phyloP scores from a whole-genome alignment of 208 protist genomes.

The Acanthamoeba sp. region DNA sequence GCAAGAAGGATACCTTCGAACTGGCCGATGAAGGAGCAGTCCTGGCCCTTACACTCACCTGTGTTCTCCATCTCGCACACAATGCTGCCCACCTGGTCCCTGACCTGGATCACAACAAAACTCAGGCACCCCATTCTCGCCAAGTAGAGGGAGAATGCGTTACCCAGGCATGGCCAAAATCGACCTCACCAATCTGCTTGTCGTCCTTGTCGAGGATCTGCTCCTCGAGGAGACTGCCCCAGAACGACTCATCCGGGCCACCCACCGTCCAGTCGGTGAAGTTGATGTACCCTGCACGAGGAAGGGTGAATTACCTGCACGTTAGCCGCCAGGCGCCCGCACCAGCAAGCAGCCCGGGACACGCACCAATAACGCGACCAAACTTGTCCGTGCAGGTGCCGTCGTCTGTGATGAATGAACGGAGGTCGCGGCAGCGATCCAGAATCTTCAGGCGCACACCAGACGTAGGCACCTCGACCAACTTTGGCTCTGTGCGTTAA shows the following conservation, averaged over 20 bases:
- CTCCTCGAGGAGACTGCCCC: conserved; percentile 65
- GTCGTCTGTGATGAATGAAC: conserved; percentile 62
- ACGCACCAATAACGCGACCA: conserved; percentile 53
- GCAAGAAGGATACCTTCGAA: conserved; percentile 34
- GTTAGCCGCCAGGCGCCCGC: neutral
- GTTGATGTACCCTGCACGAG: conserved; percentile 60
- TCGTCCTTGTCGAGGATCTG: conserved; percentile 73
- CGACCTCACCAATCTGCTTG: conserved; percentile 68
- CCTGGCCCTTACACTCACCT: conserved; percentile 63
- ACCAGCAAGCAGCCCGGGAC: neutral
- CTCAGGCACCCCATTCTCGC: neutral
- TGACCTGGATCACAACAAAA: conserved; percentile 5
- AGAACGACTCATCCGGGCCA: conserved; percentile 63
- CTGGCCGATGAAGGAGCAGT: conserved; percentile 72
- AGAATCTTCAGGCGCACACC: conserved; percentile 47
- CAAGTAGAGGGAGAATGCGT: neutral
- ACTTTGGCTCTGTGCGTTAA: neutral
- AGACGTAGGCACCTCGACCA: neutral
- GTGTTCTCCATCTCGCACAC: conserved; percentile 71
- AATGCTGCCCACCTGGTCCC: conserved; percentile 43
- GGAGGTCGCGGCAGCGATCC: conserved; percentile 43
- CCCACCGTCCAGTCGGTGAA: conserved; percentile 60
- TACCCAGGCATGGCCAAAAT: conserved; percentile 53
- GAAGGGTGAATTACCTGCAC: no score
- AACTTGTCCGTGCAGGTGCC: conserved; percentile 66